Percentiles rank a stretch among this genome's conserved stretches.
phyloP scores from a whole-genome alignment of 305 asterid genomes.

The Stenogyne calaminthoides region DNA sequence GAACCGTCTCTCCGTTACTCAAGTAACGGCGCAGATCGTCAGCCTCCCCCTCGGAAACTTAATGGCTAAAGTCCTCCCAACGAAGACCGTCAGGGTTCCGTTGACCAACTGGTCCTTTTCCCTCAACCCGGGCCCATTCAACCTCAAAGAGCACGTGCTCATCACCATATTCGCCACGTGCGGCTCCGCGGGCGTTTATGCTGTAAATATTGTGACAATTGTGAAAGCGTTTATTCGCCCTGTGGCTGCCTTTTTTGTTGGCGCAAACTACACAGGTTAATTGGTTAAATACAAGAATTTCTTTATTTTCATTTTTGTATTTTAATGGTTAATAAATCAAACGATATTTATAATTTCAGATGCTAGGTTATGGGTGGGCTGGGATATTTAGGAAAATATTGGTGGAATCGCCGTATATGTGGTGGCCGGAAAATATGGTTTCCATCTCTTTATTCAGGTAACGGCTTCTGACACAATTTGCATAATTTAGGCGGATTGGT shows the following conservation, averaged over 20 bases:
- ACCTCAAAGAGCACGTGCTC: conserved; percentile 69
- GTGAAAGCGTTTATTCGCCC: conserved; percentile 61
- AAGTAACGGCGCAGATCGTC: conserved; percentile 55
- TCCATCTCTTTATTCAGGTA: conserved; percentile 69
- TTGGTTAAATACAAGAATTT: too few species aligned
- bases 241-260: conserved; percentile 47
- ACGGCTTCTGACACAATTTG: too few species aligned
- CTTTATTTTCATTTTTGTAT: too few species aligned
- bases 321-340: neutral
- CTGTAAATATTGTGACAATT: conserved; percentile 46
- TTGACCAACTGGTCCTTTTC: conserved; percentile 43
- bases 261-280: conserved; percentile 61
- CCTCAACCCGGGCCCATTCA: conserved; percentile 69
- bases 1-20: conserved; percentile 33
- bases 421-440: conserved; percentile 75
- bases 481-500: too few species aligned
- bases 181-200: conserved; percentile 56
- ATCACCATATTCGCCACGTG: conserved; percentile 65
- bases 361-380: conserved; percentile 86
- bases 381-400: conserved; percentile 51
- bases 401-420: conserved; percentile 69
- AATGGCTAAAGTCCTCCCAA: conserved; percentile 58
- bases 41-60: conserved; percentile 58
- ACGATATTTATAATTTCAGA: conserved; percentile 34
- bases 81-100: conserved; percentile 40